Base-by-base conservation (phyloP, 2,329 filamentous ascomycete genomes). In the Fusarium sp. region DNA sequence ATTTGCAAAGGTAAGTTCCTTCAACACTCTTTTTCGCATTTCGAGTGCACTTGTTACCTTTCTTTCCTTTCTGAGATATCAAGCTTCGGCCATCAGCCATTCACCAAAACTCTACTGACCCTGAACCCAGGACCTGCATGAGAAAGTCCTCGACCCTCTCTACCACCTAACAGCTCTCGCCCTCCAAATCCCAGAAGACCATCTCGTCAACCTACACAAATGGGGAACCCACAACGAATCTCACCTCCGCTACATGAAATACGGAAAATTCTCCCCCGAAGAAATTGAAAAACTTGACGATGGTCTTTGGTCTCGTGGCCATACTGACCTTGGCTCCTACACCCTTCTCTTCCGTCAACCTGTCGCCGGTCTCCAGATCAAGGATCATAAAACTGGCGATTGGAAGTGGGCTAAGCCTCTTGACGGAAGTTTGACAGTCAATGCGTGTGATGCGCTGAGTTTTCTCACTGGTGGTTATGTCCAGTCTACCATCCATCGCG, bases 241-340 rank as follows among this genome's bases (percentile, higher is more conserved):
- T 30, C 89, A 91, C 65, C 83, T 91, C n/a, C 85, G 90, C 6
- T 91, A 90, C 78, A 91, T 91, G 88, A 84, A 87, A 55, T 90
- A 90, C 68, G 83, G 84, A 14, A 84, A 85, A 1, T 86, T 88
- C 41, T 84, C 82, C 0, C 77, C 82, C 0, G 84, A 87, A n/a
- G 85, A 88, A 30, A 86, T 86, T 64, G 83, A 82, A 36, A 82
- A 81, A 44, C 82, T 83, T 4, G 84, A 84, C 0, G 80, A 82
- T 26, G 79, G 79, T 1, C 80, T 88, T 1, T 87, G 86, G 71
- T 82, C 83, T 0, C 81, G 81, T 0, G 88, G 88, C 0, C 88
- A 90, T 73, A 90, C 88, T 0, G 89, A 91, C 68, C 79, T 90
- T 0, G 88, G 88, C 0, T 87, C 86, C 0, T 82, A 90, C 1